These are phyloP conservation scores for Phytomonas francai DNA, from an alignment of 208 protist genomes.

Conservation along the genomic window DNA sequence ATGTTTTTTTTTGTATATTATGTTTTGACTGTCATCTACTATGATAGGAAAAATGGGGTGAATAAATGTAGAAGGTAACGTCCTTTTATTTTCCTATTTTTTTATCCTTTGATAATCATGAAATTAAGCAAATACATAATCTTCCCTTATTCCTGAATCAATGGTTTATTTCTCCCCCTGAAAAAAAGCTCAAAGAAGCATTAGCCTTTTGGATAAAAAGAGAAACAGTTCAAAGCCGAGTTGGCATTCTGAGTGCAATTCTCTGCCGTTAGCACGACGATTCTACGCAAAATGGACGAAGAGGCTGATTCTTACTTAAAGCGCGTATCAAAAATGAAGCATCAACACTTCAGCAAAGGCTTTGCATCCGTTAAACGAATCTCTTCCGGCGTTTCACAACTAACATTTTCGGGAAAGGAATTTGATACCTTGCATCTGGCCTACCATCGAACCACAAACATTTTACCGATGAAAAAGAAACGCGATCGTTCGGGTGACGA, in stretches of 20 bases:
- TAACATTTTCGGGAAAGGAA: too few relatives aligned
- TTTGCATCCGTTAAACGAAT: slow-evolving; percentile 5
- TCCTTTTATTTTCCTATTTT: too few relatives aligned
- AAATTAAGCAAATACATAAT: too few relatives aligned
- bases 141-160: too few relatives aligned
- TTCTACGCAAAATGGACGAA: not conserved
- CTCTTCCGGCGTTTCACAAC: too few relatives aligned
- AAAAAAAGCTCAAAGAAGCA: not conserved
- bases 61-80: too few relatives aligned
- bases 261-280: slow-evolving; percentile 8
- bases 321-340: slow-evolving; percentile 14
- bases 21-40: not conserved
- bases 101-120: too few relatives aligned
- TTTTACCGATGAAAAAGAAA: slow-evolving; percentile 19
- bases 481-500: not conserved
- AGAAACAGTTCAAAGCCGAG: not conserved
- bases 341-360: slow-evolving; percentile 20
- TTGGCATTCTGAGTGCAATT: not conserved
- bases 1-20: slow-evolving; percentile 4
- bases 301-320: slow-evolving; percentile 27
- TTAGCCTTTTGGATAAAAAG: not conserved
- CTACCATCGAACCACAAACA: not conserved
- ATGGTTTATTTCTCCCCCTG: not conserved
- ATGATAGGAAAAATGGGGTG: too few relatives aligned
- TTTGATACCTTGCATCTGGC: too few relatives aligned